Base-by-base conservation (phyloP, 495 filamentous ascomycete genomes). In the Parmelia sp. region DNA sequence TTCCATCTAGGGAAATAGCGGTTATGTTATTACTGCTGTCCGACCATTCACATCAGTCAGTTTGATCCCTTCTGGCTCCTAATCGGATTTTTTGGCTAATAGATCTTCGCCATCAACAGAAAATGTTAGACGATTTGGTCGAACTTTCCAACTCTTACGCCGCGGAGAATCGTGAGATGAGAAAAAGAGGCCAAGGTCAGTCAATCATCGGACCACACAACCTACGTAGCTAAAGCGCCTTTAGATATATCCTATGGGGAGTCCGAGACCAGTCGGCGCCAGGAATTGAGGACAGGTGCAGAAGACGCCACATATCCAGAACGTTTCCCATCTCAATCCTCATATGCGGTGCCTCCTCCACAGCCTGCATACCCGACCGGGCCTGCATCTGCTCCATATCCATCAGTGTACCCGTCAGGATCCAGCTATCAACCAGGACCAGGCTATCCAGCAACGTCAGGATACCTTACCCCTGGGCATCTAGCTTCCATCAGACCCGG, bases 1-100 rank as follows among this genome's bases (percentile, higher is more conserved):
- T 31, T 45, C 23, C 42, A 7, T n/a, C 7, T 44, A 71, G 70
- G 70, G 70, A 11, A 42, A 65, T 23, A 62, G 55, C 31, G 70
- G 70, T 39, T 71, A 68, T 57, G 57, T 64, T 37, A 57, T 71
- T 15, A 68, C 62, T 51, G 70, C 70, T 45, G 65, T 71, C 29
- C 68, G 70, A 36, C 70, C 70, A 17, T 71, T 71, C 55, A 71
- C 70, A 23, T 56, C 66, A 15, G 70, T 71, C 51, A 49, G 65
- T 66, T 25, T 45, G 44, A 27, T 33, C 56, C 10, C 21, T 55
- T 55, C n/a, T 11, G 45, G 17, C 49, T 57, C 23, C 12, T 61
- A 17, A 35, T 47, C 14, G 36, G 37, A n/a, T 19, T 21, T 4
- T 31, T 57, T 58, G n/a, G 21, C 62, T 63, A 31, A 66, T 60